Conservation (phyloP, 192 early-diverging fungal species). For the Chytriomyces hyalinus region DNA sequence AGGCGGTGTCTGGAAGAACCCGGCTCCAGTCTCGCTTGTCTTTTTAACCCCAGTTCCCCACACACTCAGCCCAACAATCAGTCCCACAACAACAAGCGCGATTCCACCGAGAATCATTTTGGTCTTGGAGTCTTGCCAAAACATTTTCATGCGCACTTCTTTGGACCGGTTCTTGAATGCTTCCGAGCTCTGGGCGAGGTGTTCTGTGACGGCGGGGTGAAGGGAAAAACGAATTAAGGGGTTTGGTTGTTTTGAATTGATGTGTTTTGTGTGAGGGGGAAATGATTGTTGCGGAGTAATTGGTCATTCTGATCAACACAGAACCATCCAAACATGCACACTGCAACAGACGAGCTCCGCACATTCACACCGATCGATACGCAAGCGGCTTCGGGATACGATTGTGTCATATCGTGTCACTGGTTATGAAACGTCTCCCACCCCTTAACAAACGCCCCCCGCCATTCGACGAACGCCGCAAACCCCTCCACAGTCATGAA, state of each 20-base stretch:
- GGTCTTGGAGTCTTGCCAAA: slow-evolving; percentile 96
- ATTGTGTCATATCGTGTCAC: too few species aligned
- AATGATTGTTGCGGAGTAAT: not conserved
- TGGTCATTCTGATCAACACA: not conserved
- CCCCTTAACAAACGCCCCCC: not conserved
- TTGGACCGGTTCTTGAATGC: slow-evolving; percentile 81
- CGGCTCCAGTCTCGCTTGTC: not conserved
- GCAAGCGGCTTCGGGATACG: too few species aligned
- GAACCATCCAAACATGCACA: not conserved
- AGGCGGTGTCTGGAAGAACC: too few species aligned
- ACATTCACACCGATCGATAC: too few species aligned
- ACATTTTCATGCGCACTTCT: slow-evolving; percentile 87
- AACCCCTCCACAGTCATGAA: not conserved
- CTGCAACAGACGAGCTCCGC: not conserved
- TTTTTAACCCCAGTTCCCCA: slow-evolving; percentile 20
- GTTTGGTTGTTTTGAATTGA: too few species aligned
- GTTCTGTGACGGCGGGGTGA: slow-evolving; percentile 71
- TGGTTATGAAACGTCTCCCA: too few species aligned
- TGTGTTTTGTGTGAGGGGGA: slow-evolving; percentile 1
- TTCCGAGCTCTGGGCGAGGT: slow-evolving; percentile 68
- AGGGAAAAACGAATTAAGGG: not conserved
- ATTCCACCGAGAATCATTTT: slow-evolving; percentile 83
- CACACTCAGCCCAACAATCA: slow-evolving; percentile 68
- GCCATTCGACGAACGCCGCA: not conserved
- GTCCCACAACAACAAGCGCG: slow-evolving; percentile 75